These are phyloP conservation scores for Phaeosphaeriaceae sp. DNA, from an alignment of 2,329 filamentous ascomycete species.

Conservation along the genomic window DNA sequence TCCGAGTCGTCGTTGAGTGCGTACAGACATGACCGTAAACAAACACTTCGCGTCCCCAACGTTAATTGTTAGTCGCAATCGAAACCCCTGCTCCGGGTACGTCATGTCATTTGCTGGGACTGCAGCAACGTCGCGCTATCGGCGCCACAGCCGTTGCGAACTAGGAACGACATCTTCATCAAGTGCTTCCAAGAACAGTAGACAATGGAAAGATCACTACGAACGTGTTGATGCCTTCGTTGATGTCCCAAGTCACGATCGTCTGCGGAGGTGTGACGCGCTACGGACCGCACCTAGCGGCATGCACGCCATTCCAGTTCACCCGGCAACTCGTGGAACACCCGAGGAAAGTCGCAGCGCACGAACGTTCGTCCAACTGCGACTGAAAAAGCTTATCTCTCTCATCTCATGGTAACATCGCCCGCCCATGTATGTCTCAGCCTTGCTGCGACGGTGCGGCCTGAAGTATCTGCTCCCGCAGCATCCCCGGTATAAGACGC, in stretches of 20 bases:
- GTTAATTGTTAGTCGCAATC: slow-evolving; percentile 2
- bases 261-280: background rate
- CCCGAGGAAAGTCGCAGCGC: background rate
- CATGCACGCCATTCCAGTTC: background rate
- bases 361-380: background rate
- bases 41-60: slow-evolving; percentile 3
- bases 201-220: background rate
- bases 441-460: background rate
- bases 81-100: slow-evolving; percentile 4
- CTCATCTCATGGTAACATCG: background rate
- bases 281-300: background rate
- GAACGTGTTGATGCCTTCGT: background rate
- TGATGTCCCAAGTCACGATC: background rate
- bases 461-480: background rate
- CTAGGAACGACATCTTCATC: background rate
- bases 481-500: background rate
- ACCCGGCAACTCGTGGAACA: background rate
- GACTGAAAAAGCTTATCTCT: background rate
- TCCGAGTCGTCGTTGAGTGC: background rate
- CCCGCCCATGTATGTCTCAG: background rate
- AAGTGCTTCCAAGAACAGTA: background rate
- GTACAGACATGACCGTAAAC: slow-evolving; percentile 1
- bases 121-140: background rate
- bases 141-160: slow-evolving; percentile 1
- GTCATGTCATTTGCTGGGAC: background rate